Evolutionary conservation across 2,329 filamentous ascomycete genomes (phyloP), one percentile per base, ranked within the genome.

Genomic region (Fusarium sp.): DNA sequence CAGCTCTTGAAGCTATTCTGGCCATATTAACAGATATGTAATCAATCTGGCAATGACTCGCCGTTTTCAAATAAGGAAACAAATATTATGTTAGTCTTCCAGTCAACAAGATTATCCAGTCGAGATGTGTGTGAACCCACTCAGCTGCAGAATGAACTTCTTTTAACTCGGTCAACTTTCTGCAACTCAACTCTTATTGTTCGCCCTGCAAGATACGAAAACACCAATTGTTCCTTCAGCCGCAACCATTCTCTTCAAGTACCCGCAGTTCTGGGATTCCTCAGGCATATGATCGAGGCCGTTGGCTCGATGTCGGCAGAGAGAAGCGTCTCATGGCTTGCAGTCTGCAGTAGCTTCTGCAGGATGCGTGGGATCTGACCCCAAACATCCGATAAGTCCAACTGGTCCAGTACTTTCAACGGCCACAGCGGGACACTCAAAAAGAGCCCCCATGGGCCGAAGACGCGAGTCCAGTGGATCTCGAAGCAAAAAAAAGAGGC

Each of bases 321-420:
- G 59, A 59, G 60, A 73, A 65, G 57, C 60, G 69, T 66, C 66
- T 52, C 63, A 71, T 75, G 66, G 67, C 75, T 69, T 77, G 69
- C 75, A 77, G 74, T 78, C 35, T 55, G 51, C 51, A 54, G 51
- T 54, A 54, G 51, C 51, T 39, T 39, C 33, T 54, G 59, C 71
- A 71, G 69, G 42, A 67, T 62, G 60, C 73, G 59, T 76, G 70
- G 73, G 73, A 76, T 75, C 72, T 64, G 31, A 69, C 56, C 65
- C 68, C 36, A 54, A 67, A 41, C 72, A 61, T 75, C 72, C 52
- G 63, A 61, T 75, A 66, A 61, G 72, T 69, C 65, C 63, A 65
- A 68, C 69, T 63, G 55, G 69, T 66, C 63, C 63, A 64, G 68
- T 75, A 66, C 69, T 54, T 76, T 60, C 49, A 47, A 61, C 58